Conservation (phyloP, 345 rosid species). For the Eucalyptus globulus region DNA sequence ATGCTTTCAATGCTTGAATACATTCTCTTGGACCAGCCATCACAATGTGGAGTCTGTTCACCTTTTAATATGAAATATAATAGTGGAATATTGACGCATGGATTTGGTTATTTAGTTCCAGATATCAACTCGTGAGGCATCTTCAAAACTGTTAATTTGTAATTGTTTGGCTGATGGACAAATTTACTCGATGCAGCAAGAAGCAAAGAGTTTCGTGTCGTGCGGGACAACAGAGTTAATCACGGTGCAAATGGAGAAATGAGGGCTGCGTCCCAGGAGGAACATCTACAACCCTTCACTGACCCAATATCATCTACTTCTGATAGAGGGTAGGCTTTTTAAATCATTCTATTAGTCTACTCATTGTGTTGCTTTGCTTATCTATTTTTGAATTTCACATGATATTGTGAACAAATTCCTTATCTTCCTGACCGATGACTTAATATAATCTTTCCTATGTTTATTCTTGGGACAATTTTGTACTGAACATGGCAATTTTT, state of each 20-base stretch:
- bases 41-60: not conserved
- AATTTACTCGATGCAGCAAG: constrained; percentile 18
- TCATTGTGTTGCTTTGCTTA: not conserved
- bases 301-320: constrained; percentile 8
- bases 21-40: not conserved
- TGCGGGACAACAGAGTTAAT: constrained; percentile 66
- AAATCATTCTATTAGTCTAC: not conserved
- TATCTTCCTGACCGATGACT: not conserved
- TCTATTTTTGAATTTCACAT: not conserved
- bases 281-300: constrained; percentile 10
- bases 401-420: not conserved
- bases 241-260: constrained; percentile 24
- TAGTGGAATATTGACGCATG: not conserved
- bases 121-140: not conserved
- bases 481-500: not conserved
- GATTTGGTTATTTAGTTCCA: not conserved
- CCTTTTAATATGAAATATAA: not conserved
- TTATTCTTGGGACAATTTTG: not conserved
- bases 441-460: not conserved
- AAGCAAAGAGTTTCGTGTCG: constrained; percentile 39
- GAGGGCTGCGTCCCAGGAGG: constrained; percentile 21
- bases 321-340: constrained; percentile 35
- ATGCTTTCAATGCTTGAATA: not conserved
- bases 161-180: not conserved
- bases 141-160: not conserved